Conservation (phyloP, 805 yeast species). For the Metschnikowia reukaufii region DNA sequence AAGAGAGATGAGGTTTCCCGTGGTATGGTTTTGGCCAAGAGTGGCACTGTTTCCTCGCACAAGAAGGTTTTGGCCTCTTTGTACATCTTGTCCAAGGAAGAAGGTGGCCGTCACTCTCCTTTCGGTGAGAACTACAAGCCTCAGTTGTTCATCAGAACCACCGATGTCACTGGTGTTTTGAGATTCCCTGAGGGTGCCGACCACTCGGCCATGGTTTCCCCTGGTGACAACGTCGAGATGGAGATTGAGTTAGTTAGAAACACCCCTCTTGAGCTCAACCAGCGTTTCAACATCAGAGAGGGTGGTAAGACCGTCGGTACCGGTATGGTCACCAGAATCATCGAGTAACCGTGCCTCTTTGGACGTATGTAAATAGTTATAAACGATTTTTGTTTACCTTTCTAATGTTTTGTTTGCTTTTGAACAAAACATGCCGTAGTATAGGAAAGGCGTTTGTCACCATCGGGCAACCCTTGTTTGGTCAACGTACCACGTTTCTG, state of each 20-base stretch:
- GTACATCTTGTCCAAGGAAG: conserved; percentile 91
- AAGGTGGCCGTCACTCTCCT: conserved; percentile 99
- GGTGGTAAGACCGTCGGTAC: conserved; percentile 99
- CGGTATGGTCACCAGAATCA: conserved; percentile 91
- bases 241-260: conserved; percentile 84
- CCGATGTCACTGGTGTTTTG: conserved; percentile 88
- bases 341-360: conserved; percentile 47
- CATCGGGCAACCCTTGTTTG: no score
- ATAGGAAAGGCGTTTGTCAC: no score
- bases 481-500: no score
- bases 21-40: conserved; percentile 97
- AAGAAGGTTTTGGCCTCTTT: conserved; percentile 90
- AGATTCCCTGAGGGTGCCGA: conserved; percentile 86
- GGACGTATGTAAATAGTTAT: conserved; percentile 11
- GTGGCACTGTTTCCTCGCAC: conserved; percentile 89
- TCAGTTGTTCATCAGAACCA: conserved; percentile 94
- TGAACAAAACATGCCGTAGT: no score
- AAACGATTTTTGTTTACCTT: no score
- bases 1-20: conserved; percentile 95
- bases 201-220: conserved; percentile 87
- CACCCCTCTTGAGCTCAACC: conserved; percentile 93
- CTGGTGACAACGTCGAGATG: conserved; percentile 99
- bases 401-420: background rate
- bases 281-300: conserved; percentile 99
- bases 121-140: conserved; percentile 98